These are phyloP conservation scores for Galeopsis tetrahit DNA, from an alignment of 257 asterid species.

Conservation along the genomic window DNA sequence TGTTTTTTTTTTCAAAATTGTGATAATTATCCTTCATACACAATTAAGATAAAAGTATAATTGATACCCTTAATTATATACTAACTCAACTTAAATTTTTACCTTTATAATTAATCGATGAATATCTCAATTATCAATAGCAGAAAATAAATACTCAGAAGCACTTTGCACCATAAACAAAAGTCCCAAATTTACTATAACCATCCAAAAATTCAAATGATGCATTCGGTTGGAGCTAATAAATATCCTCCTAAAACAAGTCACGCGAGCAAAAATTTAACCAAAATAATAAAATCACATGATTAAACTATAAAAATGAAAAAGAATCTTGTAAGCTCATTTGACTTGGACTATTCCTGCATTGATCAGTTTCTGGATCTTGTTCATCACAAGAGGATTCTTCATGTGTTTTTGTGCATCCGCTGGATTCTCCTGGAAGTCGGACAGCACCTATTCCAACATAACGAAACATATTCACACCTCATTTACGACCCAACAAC, in stretches of 20 bases:
- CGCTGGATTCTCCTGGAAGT: conserved; percentile 82
- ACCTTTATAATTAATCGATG: too few species aligned
- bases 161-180: background rate
- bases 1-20: too few species aligned
- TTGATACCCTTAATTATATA: too few species aligned
- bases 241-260: too few species aligned
- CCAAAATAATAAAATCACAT: background rate
- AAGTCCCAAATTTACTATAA: background rate
- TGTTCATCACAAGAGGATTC: conserved; percentile 89
- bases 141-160: too few species aligned
- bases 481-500: background rate
- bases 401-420: conserved; percentile 85
- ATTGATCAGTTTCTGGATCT: conserved; percentile 83
- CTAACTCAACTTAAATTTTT: too few species aligned
- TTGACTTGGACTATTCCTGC: conserved; percentile 89
- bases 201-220: background rate
- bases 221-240: background rate
- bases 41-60: too few species aligned
- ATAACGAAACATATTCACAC: background rate
- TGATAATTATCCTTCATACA: too few species aligned
- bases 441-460: conserved; percentile 55
- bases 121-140: too few species aligned
- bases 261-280: background rate
- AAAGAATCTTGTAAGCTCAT: conserved; percentile 28
- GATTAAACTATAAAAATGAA: background rate